Conservation (phyloP, 2,329 filamentous ascomycete species). For the Tolypocladium ovalisporum region DNA sequence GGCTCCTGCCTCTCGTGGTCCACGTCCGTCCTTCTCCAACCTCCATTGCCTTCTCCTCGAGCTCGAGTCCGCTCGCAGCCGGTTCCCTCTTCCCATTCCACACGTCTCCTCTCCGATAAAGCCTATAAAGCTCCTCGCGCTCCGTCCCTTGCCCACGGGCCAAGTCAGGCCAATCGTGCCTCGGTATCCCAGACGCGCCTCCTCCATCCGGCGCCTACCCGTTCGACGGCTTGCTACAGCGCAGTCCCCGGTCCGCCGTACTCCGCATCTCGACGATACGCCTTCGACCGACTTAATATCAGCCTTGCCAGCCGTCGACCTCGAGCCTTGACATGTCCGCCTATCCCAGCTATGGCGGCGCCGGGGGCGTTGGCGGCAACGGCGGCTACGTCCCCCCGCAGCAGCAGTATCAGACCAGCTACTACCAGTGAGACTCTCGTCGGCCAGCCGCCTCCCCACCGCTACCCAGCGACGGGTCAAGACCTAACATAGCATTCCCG, state of each 20-base stretch:
- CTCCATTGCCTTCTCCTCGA: neutral
- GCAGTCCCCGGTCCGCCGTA: neutral
- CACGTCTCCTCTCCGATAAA: neutral
- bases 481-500: neutral
- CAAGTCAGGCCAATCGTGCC: neutral
- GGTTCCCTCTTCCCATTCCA: neutral
- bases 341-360: slow-evolving; percentile 46
- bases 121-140: neutral
- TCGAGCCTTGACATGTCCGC: slow-evolving; percentile 42
- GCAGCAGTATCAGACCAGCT: slow-evolving; percentile 27
- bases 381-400: slow-evolving; percentile 31
- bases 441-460: neutral
- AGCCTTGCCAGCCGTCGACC: neutral
- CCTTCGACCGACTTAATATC: neutral
- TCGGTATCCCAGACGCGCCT: neutral
- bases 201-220: neutral
- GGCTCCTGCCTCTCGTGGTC: neutral
- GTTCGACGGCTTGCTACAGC: neutral
- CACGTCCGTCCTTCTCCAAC: neutral
- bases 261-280: neutral
- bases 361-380: slow-evolving; percentile 35
- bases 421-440: slow-evolving; percentile 7
- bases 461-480: neutral
- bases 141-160: neutral
- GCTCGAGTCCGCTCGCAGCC: neutral